Percentiles rank a stretch among this genome's conserved stretches.
Evolutionary conservation across 2,329 filamentous ascomycete species (phyloP).

Genomic region (Lasiodiplodia hormozganensis): DNA sequence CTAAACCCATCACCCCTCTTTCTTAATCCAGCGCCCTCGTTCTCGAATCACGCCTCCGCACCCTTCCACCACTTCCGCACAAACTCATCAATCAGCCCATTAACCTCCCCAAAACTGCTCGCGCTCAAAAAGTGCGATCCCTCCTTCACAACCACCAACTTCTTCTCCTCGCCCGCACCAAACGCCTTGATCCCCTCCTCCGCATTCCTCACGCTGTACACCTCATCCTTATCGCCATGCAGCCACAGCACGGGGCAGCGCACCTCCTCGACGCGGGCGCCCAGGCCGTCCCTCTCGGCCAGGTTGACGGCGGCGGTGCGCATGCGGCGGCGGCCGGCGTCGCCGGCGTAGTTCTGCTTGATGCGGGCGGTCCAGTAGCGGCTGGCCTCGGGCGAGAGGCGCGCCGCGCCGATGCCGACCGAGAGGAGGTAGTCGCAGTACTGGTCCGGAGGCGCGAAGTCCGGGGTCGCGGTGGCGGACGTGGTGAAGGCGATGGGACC

Average conservation of each 20-base stretch:
- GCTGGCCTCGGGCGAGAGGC: constrained; percentile 41
- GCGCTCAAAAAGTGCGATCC: constrained; percentile 60
- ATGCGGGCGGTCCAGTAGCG: constrained; percentile 56
- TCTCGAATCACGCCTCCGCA: not conserved
- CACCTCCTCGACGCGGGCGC: constrained; percentile 54
- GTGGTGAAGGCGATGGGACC: constrained; percentile 47
- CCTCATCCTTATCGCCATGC: constrained; percentile 50
- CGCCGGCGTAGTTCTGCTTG: constrained; percentile 55
- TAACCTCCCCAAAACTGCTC: constrained; percentile 55
- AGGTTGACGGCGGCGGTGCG: constrained; percentile 60
- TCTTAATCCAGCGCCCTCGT: not conserved
- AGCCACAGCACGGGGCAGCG: constrained; percentile 60
- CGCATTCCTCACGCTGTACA: constrained; percentile 52
- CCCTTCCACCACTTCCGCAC: constrained; percentile 36
- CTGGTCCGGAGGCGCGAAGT: constrained; percentile 51
- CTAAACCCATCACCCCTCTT: not conserved
- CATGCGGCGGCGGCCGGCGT: constrained; percentile 55
- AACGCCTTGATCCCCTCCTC: constrained; percentile 59
- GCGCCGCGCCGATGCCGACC: constrained; percentile 55
- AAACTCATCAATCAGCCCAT: constrained; percentile 43
- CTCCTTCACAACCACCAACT: constrained; percentile 52
- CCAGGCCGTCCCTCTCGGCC: constrained; percentile 56
- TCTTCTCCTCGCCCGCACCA: constrained; percentile 50
- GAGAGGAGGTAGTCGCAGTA: constrained; percentile 56
- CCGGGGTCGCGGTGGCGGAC: constrained; percentile 45